Evolutionary conservation across 208 protist species (phyloP).

Genomic region (Wallacemonas rigidus): DNA sequence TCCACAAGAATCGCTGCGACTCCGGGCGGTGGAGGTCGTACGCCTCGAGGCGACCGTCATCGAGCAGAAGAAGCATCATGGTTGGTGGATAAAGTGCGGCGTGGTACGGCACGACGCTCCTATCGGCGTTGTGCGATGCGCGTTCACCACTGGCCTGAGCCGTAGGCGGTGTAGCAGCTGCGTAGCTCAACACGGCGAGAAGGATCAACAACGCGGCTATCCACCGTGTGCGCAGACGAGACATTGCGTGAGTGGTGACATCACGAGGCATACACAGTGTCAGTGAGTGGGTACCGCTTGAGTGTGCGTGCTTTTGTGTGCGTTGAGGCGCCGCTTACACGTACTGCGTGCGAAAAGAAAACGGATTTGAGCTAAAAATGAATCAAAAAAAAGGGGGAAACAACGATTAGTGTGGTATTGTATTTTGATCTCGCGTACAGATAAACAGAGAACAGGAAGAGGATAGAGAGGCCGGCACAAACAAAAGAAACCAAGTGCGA

Average conservation of each 20-base stretch:
- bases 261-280: neutral
- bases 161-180: neutral
- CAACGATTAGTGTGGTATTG: no score
- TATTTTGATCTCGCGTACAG: no score
- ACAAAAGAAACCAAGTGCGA: no score
- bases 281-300: neutral
- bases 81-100: conserved; percentile 36
- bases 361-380: no score
- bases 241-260: neutral
- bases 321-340: no score
- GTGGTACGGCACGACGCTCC: conserved; percentile 30
- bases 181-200: neutral
- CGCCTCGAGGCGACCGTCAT: conserved; percentile 47
- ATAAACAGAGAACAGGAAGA: no score
- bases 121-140: no score
- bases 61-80: conserved; percentile 51
- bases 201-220: neutral
- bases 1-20: conserved; percentile 37
- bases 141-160: no score
- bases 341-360: no score
- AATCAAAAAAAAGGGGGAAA: no score
- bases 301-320: conserved; percentile 13
- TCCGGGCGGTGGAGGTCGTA: conserved; percentile 27
- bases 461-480: no score
- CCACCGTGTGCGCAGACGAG: neutral